Evolutionary conservation across 164 flowering plant species (phyloP).

Genomic region (Sedum album): DNA sequence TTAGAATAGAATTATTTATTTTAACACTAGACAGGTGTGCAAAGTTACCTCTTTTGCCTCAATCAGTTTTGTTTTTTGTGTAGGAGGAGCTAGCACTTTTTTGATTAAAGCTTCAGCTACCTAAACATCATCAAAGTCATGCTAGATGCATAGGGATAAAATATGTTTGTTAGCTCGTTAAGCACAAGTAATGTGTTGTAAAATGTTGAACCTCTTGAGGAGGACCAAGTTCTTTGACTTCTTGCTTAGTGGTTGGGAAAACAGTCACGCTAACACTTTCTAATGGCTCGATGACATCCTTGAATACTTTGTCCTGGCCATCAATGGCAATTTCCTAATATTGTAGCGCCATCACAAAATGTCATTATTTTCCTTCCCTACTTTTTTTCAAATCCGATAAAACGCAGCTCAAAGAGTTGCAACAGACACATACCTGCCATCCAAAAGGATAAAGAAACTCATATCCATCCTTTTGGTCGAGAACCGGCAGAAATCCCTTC

Average conservation of each 20-base stretch:
- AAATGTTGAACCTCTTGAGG: conserved; percentile 55
- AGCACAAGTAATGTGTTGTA: background rate
- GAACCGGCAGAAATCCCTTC: conserved; percentile 64
- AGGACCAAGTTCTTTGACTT: conserved; percentile 76
- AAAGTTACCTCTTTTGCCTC: conserved; percentile 62
- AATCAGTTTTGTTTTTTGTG: conserved; percentile 75
- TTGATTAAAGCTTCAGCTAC: conserved; percentile 71
- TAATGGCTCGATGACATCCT: conserved; percentile 91
- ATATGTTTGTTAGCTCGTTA: background rate
- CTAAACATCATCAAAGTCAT: conserved; percentile 26
- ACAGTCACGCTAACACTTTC: conserved; percentile 81
- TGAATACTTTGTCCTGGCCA: conserved; percentile 90
- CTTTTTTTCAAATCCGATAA: background rate
- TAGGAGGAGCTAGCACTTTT: conserved; percentile 74
- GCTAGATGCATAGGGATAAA: background rate
- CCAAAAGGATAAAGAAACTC: conserved; percentile 82
- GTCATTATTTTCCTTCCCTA: background rate
- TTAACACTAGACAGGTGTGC: conserved; percentile 9
- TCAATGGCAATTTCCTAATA: conserved; percentile 72
- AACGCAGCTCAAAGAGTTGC: background rate
- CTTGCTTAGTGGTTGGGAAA: conserved; percentile 64
- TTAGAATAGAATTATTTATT: background rate
- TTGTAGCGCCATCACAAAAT: background rate
- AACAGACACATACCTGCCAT: conserved; percentile 31
- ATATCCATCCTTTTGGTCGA: conserved; percentile 81